Evolutionary conservation across 202 grass and related monocot genomes (phyloP), one percentile per base, ranked within the genome.

Genomic region (Zizania palustris): DNA sequence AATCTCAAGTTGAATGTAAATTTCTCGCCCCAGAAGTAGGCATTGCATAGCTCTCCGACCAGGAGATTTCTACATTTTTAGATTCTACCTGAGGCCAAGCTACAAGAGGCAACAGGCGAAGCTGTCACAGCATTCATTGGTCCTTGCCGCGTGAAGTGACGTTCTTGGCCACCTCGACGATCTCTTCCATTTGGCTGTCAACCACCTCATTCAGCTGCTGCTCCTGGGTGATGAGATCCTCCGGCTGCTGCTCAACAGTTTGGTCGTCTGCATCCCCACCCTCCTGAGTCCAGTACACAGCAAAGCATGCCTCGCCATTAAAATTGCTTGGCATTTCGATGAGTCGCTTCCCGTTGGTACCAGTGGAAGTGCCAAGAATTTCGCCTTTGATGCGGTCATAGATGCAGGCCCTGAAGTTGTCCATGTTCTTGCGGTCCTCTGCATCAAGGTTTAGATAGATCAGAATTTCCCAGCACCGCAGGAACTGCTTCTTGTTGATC

Each of bases 401-500:
- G 65, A 99, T 85, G 78, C 92, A 87, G 20, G 88, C 62, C 75
- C 81, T 93, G 68, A 99, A 99, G 54, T 85, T 99, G 72, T 91
- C 76, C 72, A 87, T 79, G 59, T 85, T 85, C 83, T 82, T 96
- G 35, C 5, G 55, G 58, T 93, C 65, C 28, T 86, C 53, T 6
- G 77, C 73, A 2, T 85, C 84, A 48, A 99, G 92, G 79, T 80
- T 90, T 82, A 96, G 82, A 77, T 91, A 93, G 53, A 96, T 76
- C 58, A 99, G 81, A 53, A 99, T 89, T 45, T 96, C 90, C 92
- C 96, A 96, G 75, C 96, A 96, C 54, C 84, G 55, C 10, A 89
- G 68, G 39, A 99, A 93, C 69, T 93, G 85, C 63, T 99, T 93
- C 89, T 84, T 96, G 85, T 93, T 96, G 70, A 99, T 93, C 75